Evolutionary conservation across 176 grass and related monocot species (phyloP).

Genomic region (Avena atlantica): DNA sequence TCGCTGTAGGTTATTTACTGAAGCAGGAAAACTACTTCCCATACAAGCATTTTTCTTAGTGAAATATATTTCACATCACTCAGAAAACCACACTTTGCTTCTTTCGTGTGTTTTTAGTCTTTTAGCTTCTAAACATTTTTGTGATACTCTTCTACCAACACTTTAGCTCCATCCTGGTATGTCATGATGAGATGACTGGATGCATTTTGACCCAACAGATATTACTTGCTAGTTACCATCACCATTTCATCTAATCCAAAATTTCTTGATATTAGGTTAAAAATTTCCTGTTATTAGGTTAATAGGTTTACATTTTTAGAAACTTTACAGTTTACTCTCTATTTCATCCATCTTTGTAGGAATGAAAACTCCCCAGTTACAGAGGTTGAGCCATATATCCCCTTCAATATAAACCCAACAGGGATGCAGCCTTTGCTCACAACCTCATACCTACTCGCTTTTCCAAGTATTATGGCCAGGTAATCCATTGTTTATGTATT

Average conservation of each 20-base stretch:
- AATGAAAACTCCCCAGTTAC: constrained; percentile 69
- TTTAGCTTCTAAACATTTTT: neutral
- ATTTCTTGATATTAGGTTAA: neutral
- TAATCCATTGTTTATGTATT: constrained; percentile 40
- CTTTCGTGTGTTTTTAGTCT: neutral
- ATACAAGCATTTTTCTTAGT: neutral
- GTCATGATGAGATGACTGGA: constrained; percentile 29
- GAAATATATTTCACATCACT: constrained; percentile 9
- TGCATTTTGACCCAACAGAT: constrained; percentile 5
- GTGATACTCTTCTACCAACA: constrained; percentile 15
- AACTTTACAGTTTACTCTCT: neutral
- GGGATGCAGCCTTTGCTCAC: constrained; percentile 97
- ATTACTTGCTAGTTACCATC: constrained; percentile 5
- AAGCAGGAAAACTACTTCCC: neutral
- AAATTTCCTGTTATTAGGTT: neutral
- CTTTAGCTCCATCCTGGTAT: neutral
- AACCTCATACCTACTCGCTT: constrained; percentile 85
- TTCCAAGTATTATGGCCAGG: constrained; percentile 95
- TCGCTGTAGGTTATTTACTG: constrained; percentile 14
- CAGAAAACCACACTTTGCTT: neutral
- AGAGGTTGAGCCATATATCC: constrained; percentile 97
- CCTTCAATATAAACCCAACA: constrained; percentile 97
- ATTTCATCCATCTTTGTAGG: constrained; percentile 51
- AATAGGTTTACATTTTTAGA: neutral
- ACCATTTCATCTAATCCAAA: constrained; percentile 14